phyloP scores from a whole-genome alignment of 495 filamentous ascomycete genomes.

The Baudoinia panamericana region DNA sequence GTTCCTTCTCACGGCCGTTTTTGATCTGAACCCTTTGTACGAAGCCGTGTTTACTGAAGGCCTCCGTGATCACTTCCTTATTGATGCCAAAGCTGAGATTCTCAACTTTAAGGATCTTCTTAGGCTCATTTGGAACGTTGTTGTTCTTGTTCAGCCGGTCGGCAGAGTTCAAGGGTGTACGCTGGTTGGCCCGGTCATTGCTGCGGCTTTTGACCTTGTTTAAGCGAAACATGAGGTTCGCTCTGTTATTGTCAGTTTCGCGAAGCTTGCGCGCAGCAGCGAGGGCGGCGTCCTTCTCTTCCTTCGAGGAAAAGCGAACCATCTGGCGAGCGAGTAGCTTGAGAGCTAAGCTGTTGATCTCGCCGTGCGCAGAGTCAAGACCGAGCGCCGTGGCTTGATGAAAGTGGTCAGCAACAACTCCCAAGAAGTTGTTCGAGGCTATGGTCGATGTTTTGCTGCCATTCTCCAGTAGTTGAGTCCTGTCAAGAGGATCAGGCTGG shows the following conservation, averaged over 20 bases:
- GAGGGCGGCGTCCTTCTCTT: conserved; percentile 12
- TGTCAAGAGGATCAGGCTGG: not conserved
- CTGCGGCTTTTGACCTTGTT: too few relatives aligned
- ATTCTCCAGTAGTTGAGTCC: not conserved
- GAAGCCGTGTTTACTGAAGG: too few relatives aligned
- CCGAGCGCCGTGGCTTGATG: conserved; percentile 6
- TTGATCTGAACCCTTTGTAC: too few relatives aligned
- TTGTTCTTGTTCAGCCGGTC: not conserved
- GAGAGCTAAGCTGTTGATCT: conserved; percentile 2
- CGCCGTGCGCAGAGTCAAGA: not conserved
- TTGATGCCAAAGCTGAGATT: too few relatives aligned
- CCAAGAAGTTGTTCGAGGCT: conserved; percentile 7
- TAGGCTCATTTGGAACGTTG: too few relatives aligned
- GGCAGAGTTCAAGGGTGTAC: too few relatives aligned
- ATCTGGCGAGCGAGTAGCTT: conserved; percentile 4
- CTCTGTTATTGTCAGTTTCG: too few relatives aligned
- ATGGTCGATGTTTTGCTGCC: conserved; percentile 12
- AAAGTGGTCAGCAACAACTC: conserved; percentile 14
- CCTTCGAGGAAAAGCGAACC: conserved; percentile 4
- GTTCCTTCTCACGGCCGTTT: too few relatives aligned
- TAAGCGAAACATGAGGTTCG: too few relatives aligned
- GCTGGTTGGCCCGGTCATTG: too few relatives aligned
- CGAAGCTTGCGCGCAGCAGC: conserved; percentile 1
- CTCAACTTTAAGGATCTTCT: too few relatives aligned
- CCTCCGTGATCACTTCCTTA: too few relatives aligned